Percentiles rank a stretch among this genome's conserved stretches.
These are phyloP conservation scores for Jaenimonas drosophilae DNA, from an alignment of 208 protist species.

Conservation along the genomic window DNA sequence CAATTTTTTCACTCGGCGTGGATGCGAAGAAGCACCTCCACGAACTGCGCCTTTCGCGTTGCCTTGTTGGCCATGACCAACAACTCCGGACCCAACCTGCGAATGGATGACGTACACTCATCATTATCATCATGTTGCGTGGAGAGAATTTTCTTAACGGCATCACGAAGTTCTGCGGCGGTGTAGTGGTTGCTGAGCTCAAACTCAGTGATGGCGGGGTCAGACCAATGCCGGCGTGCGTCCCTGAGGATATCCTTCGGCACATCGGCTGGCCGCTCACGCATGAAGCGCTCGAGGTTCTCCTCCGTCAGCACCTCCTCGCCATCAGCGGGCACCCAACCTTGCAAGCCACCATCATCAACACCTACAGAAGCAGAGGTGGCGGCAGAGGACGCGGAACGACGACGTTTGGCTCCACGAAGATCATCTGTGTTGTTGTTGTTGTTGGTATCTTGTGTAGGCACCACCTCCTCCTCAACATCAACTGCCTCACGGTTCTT, in stretches of 20 bases:
- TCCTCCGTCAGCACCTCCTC: conserved; percentile 62
- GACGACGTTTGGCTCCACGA: no score
- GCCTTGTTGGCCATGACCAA: background rate
- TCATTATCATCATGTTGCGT: conserved; percentile 6
- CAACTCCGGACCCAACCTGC: background rate
- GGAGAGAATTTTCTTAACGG: conserved; percentile 23
- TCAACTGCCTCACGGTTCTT: conserved; percentile 54
- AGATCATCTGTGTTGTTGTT: background rate
- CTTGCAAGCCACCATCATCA: conserved; percentile 9
- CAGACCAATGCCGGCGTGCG: conserved; percentile 25
- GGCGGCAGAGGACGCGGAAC: no score
- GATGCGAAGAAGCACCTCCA: conserved; percentile 1
- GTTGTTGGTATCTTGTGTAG: conserved; percentile 1
- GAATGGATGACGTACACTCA: conserved; percentile 7
- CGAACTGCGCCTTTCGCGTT: conserved; percentile 4
- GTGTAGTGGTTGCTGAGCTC: conserved; percentile 81
- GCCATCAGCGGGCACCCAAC: conserved; percentile 19
- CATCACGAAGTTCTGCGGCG: conserved; percentile 31
- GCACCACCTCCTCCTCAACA: conserved; percentile 12
- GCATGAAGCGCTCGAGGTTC: conserved; percentile 69
- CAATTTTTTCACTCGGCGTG: background rate
- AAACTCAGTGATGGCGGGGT: conserved; percentile 52
- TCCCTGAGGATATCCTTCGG: conserved; percentile 44
- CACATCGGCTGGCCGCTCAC: conserved; percentile 37
- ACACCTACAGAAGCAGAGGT: no score